Conservation (phyloP, 2,329 filamentous ascomycete genomes). For the Aspergillus flavus region DNA sequence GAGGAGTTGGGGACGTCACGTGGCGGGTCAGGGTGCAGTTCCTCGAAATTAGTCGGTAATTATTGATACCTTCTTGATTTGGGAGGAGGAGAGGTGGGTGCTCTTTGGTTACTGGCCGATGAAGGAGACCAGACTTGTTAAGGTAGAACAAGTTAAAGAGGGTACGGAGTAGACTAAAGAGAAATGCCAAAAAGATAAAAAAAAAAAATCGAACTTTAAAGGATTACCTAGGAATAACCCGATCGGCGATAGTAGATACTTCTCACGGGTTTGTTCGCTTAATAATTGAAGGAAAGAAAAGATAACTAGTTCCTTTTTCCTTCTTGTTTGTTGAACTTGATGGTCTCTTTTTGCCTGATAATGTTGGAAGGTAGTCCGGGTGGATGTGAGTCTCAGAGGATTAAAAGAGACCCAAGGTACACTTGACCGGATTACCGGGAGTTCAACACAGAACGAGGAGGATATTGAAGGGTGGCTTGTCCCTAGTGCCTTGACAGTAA, state of each 20-base stretch:
- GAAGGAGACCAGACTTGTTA: not conserved
- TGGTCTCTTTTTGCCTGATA: not conserved
- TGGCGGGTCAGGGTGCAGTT: conserved; percentile 14
- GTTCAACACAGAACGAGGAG: conserved; percentile 8
- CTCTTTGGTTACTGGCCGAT: not conserved
- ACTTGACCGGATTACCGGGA: not conserved
- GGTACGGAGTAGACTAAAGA: no score
- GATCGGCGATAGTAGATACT: conserved; percentile 1
- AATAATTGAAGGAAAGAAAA: not conserved
- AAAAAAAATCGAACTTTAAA: not conserved
- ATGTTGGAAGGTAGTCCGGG: not conserved
- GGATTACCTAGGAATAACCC: not conserved
- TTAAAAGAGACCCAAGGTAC: conserved; percentile 2
- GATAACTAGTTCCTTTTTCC: not conserved
- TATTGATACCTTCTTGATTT: conserved; percentile 1
- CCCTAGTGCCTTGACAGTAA: conserved; percentile 11
- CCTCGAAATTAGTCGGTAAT: conserved; percentile 4
- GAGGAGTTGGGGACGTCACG: conserved; percentile 20
- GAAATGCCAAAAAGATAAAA: not conserved
- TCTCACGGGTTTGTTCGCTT: not conserved
- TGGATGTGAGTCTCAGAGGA: not conserved
- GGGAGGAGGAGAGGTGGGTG: not conserved
- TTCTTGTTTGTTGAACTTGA: not conserved
- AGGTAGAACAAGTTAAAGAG: not conserved
- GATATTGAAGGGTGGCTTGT: conserved; percentile 11